phyloP scores from a whole-genome alignment of 2,329 filamentous ascomycete species.

The Chalaropsis thielavioides region DNA sequence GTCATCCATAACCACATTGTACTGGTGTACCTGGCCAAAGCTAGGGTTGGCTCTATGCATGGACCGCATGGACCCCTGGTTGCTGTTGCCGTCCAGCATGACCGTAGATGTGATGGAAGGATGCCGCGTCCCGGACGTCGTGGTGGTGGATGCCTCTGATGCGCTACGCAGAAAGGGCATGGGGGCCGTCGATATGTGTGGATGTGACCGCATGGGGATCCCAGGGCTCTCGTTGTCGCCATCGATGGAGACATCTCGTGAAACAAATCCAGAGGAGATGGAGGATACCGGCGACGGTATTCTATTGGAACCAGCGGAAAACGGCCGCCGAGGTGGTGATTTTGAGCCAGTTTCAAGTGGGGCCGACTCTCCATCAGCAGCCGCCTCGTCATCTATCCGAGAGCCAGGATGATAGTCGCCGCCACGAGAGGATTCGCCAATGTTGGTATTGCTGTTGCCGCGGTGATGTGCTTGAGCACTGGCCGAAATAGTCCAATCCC shows the following conservation, averaged over 20 bases:
- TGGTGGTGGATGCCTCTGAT: slow-evolving; percentile 14
- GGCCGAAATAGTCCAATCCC: slow-evolving; percentile 19
- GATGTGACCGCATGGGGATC: slow-evolving; percentile 20
- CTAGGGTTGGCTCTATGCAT: slow-evolving; percentile 37
- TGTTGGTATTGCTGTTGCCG: slow-evolving; percentile 24
- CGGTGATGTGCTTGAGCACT: slow-evolving; percentile 2
- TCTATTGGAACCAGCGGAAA: slow-evolving; percentile 10
- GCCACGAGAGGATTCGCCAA: slow-evolving; percentile 28
- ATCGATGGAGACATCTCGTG: slow-evolving; percentile 13
- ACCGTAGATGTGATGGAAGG: slow-evolving; percentile 38
- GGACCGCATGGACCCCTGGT: slow-evolving; percentile 25
- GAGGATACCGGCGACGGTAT: slow-evolving; percentile 1
- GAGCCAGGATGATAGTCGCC: slow-evolving; percentile 24
- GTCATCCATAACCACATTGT: slow-evolving; percentile 30
- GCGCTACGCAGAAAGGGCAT: slow-evolving; percentile 42
- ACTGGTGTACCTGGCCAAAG: slow-evolving; percentile 43
- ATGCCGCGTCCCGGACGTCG: slow-evolving; percentile 35
- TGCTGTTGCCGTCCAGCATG: slow-evolving; percentile 32
- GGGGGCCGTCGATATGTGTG: slow-evolving; percentile 24
- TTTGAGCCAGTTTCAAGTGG: slow-evolving; percentile 7
- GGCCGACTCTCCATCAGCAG: slow-evolving; percentile 4
- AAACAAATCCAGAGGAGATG: slow-evolving; percentile 2
- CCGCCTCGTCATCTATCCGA: slow-evolving; percentile 18
- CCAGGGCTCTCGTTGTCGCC: slow-evolving; percentile 19
- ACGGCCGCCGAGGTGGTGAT: slow-evolving; percentile 3